phyloP scores from a whole-genome alignment of 2,329 filamentous ascomycete species.

The Exutisphaerella laricina region DNA sequence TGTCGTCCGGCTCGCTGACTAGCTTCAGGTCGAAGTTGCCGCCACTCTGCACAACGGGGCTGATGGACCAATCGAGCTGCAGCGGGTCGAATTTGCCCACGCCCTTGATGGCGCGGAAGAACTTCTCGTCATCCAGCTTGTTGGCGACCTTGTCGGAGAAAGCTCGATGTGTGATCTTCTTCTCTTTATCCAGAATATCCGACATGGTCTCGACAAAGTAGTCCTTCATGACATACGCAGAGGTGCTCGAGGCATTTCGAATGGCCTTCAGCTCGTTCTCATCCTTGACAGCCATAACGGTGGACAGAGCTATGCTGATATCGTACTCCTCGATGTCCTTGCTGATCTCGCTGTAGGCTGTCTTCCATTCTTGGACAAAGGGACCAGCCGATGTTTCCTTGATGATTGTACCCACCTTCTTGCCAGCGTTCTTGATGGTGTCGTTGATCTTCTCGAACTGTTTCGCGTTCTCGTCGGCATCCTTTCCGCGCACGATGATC shows the following conservation, averaged over 20 bases:
- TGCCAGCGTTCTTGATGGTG: constrained; percentile 80
- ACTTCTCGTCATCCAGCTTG: constrained; percentile 90
- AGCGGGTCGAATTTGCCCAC: constrained; percentile 79
- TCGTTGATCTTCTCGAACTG: constrained; percentile 79
- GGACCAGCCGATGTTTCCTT: constrained; percentile 82
- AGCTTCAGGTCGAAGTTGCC: constrained; percentile 91
- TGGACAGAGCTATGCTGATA: constrained; percentile 73
- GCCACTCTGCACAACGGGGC: constrained; percentile 80
- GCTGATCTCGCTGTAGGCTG: constrained; percentile 66
- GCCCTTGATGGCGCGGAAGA: constrained; percentile 82
- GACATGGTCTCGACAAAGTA: constrained; percentile 99
- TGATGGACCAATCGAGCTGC: constrained; percentile 92
- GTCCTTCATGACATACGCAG: constrained; percentile 87
- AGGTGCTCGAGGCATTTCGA: constrained; percentile 88
- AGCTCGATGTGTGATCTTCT: constrained; percentile 86
- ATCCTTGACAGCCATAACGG: constrained; percentile 87
- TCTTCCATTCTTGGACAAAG: constrained; percentile 96
- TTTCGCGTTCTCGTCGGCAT: constrained; percentile 85
- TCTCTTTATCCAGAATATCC: constrained; percentile 88
- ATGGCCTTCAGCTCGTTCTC: constrained; percentile 90
- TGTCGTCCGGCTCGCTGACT: constrained; percentile 70
- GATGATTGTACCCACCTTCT: constrained; percentile 79
- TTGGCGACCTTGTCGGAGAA: constrained; percentile 82
- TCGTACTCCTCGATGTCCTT: constrained; percentile 88
- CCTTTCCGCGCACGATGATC: constrained; percentile 85